These are phyloP conservation scores for Cystobasidium tubakii DNA, from an alignment of 768 basidiomycete genomes.

Conservation along the genomic window DNA sequence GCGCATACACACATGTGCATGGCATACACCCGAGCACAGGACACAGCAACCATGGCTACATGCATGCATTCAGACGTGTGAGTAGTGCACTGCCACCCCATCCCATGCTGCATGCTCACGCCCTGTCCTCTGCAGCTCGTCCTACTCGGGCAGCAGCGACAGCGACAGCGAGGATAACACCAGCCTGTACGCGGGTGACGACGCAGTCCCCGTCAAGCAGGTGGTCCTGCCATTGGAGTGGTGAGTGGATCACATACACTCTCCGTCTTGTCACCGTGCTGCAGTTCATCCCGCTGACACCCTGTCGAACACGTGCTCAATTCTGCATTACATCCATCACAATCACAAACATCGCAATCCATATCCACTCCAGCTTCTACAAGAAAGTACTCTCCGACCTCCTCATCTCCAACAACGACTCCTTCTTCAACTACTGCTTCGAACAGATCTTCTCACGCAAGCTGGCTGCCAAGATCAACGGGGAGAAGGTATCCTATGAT, in stretches of 20 bases:
- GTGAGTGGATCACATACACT: not conserved
- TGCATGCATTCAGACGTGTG: conserved; percentile 1
- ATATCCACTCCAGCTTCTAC: conserved; percentile 28
- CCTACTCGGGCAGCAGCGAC: conserved; percentile 1
- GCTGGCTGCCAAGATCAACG: conserved; percentile 19
- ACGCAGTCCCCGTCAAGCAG: not conserved
- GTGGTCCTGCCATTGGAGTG: conserved; percentile 5
- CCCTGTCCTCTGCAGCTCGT: not conserved
- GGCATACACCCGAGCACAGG: no score
- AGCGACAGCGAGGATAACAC: conserved; percentile 6
- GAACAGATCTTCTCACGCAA: conserved; percentile 28
- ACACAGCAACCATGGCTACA: not conserved
- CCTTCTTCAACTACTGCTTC: conserved; percentile 35
- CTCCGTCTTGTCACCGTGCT: not conserved
- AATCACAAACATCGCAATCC: no score
- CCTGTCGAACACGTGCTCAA: not conserved
- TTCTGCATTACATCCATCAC: not conserved
- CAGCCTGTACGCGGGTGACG: not conserved
- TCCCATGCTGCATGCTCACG: not conserved
- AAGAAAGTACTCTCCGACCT: conserved; percentile 29
- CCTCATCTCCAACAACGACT: conserved; percentile 17
- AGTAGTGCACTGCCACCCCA: not conserved
- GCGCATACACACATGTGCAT: no score
- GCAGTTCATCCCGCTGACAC: not conserved
- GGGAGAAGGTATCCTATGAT: conserved; percentile 6